phyloP scores from a whole-genome alignment of 2,329 filamentous ascomycete genomes.

The Malbranchea zuffiana region DNA sequence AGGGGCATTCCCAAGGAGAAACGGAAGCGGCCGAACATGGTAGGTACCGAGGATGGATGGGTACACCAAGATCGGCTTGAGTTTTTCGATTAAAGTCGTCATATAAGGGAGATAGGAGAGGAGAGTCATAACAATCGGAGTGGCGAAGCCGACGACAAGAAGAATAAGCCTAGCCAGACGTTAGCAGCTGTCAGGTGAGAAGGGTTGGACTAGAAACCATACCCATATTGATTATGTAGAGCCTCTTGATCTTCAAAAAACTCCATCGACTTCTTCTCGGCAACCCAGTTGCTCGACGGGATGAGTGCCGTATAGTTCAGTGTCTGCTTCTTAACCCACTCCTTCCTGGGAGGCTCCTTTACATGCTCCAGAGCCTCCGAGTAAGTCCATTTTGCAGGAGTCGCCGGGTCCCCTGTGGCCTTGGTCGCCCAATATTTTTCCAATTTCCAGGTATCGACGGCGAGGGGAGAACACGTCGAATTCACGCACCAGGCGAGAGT shows the following conservation, averaged over 20 bases:
- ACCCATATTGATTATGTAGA: slow-evolving; percentile 6
- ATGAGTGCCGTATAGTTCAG: slow-evolving; percentile 6
- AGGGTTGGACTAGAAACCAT: background rate
- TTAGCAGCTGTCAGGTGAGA: background rate
- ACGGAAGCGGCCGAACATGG: slow-evolving; percentile 26
- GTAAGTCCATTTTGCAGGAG: slow-evolving; percentile 8
- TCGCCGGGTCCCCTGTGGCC: background rate
- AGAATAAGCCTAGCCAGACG: slow-evolving; percentile 3
- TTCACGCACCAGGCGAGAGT: slow-evolving; percentile 24
- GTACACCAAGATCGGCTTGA: slow-evolving; percentile 27
- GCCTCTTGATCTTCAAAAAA: slow-evolving; percentile 6
- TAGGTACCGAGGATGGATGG: slow-evolving; percentile 25
- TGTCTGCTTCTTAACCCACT: background rate
- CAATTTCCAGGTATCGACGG: slow-evolving; percentile 16
- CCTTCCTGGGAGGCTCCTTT: background rate
- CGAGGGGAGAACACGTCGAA: slow-evolving; percentile 14
- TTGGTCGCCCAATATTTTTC: slow-evolving; percentile 11
- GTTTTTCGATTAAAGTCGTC: slow-evolving; percentile 15
- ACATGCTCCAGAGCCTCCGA: slow-evolving; percentile 1
- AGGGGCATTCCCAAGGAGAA: slow-evolving; percentile 29
- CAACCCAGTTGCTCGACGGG: slow-evolving; percentile 1
- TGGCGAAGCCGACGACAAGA: slow-evolving; percentile 3
- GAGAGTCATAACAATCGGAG: slow-evolving; percentile 10
- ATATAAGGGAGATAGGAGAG: slow-evolving; percentile 21
- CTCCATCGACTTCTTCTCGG: slow-evolving; percentile 2